Evolutionary conservation across 2,329 filamentous ascomycete species (phyloP).

Genomic region (Cladophialophora carrionii): DNA sequence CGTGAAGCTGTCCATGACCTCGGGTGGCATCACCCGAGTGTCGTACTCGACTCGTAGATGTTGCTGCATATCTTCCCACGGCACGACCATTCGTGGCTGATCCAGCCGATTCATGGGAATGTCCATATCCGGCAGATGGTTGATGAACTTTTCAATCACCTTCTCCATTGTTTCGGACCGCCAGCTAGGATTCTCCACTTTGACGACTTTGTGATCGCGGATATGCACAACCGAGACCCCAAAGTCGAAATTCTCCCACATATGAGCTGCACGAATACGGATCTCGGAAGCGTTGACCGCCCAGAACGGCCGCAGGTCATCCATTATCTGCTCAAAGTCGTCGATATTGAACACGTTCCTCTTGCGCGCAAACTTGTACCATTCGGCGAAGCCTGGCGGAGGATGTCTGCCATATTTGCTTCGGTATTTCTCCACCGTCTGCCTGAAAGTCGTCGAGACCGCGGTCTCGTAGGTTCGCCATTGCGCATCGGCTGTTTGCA

Average conservation of each 20-base stretch:
- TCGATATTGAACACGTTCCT: slow-evolving; percentile 46
- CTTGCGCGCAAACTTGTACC: slow-evolving; percentile 47
- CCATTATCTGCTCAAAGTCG: slow-evolving; percentile 46
- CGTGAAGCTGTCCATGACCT: slow-evolving; percentile 51
- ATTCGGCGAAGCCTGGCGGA: slow-evolving; percentile 47
- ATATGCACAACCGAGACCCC: slow-evolving; percentile 44
- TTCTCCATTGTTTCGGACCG: slow-evolving; percentile 48
- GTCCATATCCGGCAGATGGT: slow-evolving; percentile 65
- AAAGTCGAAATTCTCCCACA: slow-evolving; percentile 40
- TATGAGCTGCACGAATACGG: slow-evolving; percentile 43
- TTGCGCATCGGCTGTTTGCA: slow-evolving; percentile 44
- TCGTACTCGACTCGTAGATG: slow-evolving; percentile 55
- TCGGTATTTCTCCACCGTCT: slow-evolving; percentile 47
- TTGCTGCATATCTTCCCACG: slow-evolving; percentile 60
- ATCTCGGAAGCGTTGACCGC: slow-evolving; percentile 43
- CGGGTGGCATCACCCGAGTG: slow-evolving; percentile 50
- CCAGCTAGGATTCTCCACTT: slow-evolving; percentile 47
- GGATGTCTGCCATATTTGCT: slow-evolving; percentile 46
- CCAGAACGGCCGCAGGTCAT: slow-evolving; percentile 47
- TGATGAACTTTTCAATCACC: slow-evolving; percentile 57
- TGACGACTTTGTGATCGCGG: slow-evolving; percentile 43
- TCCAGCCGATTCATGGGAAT: slow-evolving; percentile 69
- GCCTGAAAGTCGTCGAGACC: slow-evolving; percentile 45
- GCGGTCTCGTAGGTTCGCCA: slow-evolving; percentile 43
- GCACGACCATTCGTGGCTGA: slow-evolving; percentile 65